These are phyloP conservation scores for Euphorbia lathyris DNA, from an alignment of 345 rosid species.

Conservation along the genomic window DNA sequence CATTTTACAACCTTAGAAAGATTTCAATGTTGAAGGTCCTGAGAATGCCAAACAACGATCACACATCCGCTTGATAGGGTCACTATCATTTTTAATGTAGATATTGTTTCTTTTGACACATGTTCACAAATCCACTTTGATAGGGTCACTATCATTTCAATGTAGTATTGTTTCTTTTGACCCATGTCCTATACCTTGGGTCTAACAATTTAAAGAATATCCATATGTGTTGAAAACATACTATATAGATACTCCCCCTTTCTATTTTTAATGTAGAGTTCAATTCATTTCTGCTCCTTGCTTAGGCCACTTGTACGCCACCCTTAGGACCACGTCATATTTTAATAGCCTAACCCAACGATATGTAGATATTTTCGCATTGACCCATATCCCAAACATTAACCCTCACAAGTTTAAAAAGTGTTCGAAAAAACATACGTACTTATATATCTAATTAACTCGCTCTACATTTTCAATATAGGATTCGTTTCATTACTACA, in stretches of 20 bases:
- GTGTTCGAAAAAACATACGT: not conserved
- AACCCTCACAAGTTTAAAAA: not conserved
- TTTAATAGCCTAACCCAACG: not conserved
- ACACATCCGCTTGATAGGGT: slow-evolving; percentile 2
- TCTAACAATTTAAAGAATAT: not conserved
- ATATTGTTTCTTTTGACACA: not conserved
- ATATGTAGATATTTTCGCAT: too few species aligned
- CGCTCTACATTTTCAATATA: not conserved
- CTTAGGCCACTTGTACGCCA: not conserved
- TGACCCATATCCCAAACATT: not conserved
- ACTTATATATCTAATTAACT: too few species aligned
- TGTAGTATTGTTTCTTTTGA: not conserved
- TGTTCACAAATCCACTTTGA: slow-evolving; percentile 1
- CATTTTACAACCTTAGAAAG: too few species aligned
- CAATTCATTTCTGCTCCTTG: not conserved
- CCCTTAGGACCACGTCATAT: not conserved
- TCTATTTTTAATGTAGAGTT: not conserved
- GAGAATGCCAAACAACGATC: slow-evolving; percentile 11
- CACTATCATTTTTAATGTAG: not conserved
- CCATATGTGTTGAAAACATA: not conserved
- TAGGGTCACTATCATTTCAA: not conserved
- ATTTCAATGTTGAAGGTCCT: too few species aligned
- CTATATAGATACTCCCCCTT: not conserved
- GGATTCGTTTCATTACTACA: not conserved
- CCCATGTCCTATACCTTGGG: not conserved